A percentile compares a stretch with the other conserved stretches of the same genome.
Evolutionary conservation across 805 yeast genomes (phyloP).

Genomic region (Yamadazyma ubonensis): DNA sequence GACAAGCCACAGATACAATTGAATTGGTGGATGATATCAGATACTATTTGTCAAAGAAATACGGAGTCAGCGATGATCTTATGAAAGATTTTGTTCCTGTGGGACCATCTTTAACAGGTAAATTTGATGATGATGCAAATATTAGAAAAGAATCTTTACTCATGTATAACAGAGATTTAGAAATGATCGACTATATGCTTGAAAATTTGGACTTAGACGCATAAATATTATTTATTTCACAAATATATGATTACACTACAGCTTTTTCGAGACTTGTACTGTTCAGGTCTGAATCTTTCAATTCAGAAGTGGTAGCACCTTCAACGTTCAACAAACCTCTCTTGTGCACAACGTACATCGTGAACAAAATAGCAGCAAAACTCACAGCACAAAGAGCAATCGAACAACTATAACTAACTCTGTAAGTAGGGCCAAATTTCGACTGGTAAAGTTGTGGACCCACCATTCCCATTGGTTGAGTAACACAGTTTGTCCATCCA

Average conservation of each 20-base stretch:
- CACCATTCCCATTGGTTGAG: constrained; percentile 17
- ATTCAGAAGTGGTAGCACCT: constrained; percentile 12
- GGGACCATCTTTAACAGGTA: constrained; percentile 15
- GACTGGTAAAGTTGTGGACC: constrained; percentile 17
- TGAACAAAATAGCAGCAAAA: constrained; percentile 9
- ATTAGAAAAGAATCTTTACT: constrained; percentile 9
- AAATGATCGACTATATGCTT: constrained; percentile 28
- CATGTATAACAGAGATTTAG: constrained; percentile 27
- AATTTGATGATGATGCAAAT: constrained; percentile 13
- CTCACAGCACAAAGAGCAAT: constrained; percentile 14
- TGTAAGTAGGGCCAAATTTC: constrained; percentile 17
- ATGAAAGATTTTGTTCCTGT: constrained; percentile 24
- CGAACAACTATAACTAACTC: constrained; percentile 14
- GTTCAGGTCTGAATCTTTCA: not conserved
- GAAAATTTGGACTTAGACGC: constrained; percentile 31
- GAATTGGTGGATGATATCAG: constrained; percentile 78
- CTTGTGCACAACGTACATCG: constrained; percentile 15
- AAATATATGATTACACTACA: not conserved
- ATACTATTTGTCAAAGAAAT: constrained; percentile 51
- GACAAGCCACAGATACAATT: constrained; percentile 78
- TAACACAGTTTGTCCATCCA: constrained; percentile 16
- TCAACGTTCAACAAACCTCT: constrained; percentile 16
- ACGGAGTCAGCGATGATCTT: constrained; percentile 27
- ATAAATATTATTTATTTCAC: constrained; percentile 7
- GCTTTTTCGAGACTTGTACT: not conserved